Evolutionary conservation across 2,329 filamentous ascomycete species (phyloP), one percentile per base, ranked within the genome.

Genomic region (Claviceps sp.): DNA sequence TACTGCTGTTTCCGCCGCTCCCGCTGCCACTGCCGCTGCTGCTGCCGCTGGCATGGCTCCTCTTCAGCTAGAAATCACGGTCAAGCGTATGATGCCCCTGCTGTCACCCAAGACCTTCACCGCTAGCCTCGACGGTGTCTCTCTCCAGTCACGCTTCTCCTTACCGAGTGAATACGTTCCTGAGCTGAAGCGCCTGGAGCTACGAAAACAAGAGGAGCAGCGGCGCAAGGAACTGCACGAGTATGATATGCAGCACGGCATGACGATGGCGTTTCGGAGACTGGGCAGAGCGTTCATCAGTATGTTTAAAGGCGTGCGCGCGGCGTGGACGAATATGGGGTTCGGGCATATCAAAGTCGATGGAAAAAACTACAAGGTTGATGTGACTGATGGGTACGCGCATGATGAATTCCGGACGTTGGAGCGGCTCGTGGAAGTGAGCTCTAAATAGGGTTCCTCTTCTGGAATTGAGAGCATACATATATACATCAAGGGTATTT

Each of bases 371-470:
- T 81, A 78, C 61, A 82, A 81, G 67, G 62, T 84, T 22, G 80
- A 83, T 57, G 69, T 81, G 16, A 70, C 69, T 2, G 72, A 72
- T 41, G 79, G 77, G 1, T 81, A 77, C 68, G 76, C 76, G 22
- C 69, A 82, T 48, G 80, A 84, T 42, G 70, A 75, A 4, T 82
- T 82, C 44, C 71, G 69, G 51, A 77, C 77, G 3, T 61, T 84
- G 50, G 80, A 84, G 64, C 71, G 75, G 56, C 60, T 84, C 41
- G 70, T 78, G 37, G 57, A 50, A 10, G 47, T 50, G 38, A 38
- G 43, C 10, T 42, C 46, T 17, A 44, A 50, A 39, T 53, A 38
- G 40, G 7, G 0, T n/a, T 30, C 0, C 13, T 26, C 24, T 26
- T 16, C 17, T 26, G 5, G 3, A 41, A 8, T 17, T 41, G 16